Evolutionary conservation across 352 stramenopile species (phyloP).

Genomic region (Phytophthora brassicae): DNA sequence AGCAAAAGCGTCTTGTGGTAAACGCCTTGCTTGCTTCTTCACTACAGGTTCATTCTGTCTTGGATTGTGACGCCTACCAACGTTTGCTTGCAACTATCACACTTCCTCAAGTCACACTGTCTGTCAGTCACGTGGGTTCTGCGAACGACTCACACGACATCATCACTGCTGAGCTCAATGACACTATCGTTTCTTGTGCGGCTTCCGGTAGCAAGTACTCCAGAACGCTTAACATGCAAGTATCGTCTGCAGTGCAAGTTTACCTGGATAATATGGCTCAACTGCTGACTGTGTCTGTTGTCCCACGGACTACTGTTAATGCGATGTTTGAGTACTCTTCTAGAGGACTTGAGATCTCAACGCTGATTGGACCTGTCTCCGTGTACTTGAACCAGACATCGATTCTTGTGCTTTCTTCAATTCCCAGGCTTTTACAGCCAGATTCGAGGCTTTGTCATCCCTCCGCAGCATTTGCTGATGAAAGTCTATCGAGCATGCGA

Average conservation of each 20-base stretch:
- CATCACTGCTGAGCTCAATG: slow-evolving; percentile 51
- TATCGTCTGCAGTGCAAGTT: slow-evolving; percentile 54
- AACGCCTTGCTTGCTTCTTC: slow-evolving; percentile 75
- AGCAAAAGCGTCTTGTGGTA: slow-evolving; percentile 64
- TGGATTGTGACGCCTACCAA: slow-evolving; percentile 47
- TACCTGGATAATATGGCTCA: slow-evolving; percentile 76
- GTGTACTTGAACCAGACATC: slow-evolving; percentile 74
- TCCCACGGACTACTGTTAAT: slow-evolving; percentile 54
- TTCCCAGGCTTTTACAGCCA: slow-evolving; percentile 46
- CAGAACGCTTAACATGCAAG: slow-evolving; percentile 32
- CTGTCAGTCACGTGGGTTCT: slow-evolving; percentile 44
- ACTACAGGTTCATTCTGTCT: slow-evolving; percentile 52
- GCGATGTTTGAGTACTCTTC: slow-evolving; percentile 36
- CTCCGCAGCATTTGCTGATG: slow-evolving; percentile 4
- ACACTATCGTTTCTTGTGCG: slow-evolving; percentile 38
- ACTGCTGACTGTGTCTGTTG: slow-evolving; percentile 64
- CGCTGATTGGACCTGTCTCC: slow-evolving; percentile 48
- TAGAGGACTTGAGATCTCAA: slow-evolving; percentile 44
- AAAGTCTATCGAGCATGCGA: slow-evolving; percentile 57
- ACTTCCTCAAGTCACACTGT: slow-evolving; percentile 38
- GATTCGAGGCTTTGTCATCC: slow-evolving; percentile 1
- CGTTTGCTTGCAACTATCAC: slow-evolving; percentile 35
- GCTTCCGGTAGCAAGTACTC: slow-evolving; percentile 25
- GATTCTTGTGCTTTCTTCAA: slow-evolving; percentile 60
- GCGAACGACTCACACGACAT: slow-evolving; percentile 56